These are phyloP conservation scores for Backusella luteola DNA, from an alignment of 192 early-diverging fungal species.

Conservation along the genomic window DNA sequence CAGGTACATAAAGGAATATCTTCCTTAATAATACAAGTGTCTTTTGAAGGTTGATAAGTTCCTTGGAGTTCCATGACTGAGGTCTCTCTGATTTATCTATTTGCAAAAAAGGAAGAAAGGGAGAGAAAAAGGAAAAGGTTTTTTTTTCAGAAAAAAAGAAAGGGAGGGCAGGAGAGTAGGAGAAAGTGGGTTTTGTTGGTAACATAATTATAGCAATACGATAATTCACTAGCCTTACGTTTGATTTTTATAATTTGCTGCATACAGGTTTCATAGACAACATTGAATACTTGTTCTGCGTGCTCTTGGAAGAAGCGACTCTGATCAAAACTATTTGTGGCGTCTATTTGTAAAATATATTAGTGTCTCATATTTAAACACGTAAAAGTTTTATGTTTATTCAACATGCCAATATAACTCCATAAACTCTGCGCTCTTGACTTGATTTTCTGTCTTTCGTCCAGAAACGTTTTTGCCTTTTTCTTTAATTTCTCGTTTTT, in stretches of 20 bases:
- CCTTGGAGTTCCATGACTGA: constrained; percentile 59
- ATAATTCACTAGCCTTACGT: constrained; percentile 43
- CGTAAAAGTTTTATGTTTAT: neutral
- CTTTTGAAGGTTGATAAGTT: constrained; percentile 63
- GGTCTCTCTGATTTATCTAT: constrained; percentile 50
- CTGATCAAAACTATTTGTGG: constrained; percentile 67
- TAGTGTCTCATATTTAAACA: neutral
- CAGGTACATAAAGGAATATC: constrained; percentile 64
- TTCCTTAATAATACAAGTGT: constrained; percentile 61
- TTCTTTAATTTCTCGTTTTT: constrained; percentile 67
- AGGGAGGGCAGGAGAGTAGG: neutral
- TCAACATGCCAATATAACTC: constrained; percentile 64
- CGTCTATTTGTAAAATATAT: constrained; percentile 46
- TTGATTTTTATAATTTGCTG: constrained; percentile 76
- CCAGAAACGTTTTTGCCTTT: constrained; percentile 73
- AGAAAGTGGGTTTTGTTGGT: neutral
- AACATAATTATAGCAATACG: constrained; percentile 3
- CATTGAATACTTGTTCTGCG: constrained; percentile 65
- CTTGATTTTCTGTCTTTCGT: constrained; percentile 76
- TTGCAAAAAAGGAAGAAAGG: neutral
- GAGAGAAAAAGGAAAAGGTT: neutral
- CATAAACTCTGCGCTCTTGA: constrained; percentile 61
- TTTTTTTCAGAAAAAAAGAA: neutral
- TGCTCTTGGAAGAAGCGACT: constrained; percentile 77
- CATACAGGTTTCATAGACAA: constrained; percentile 65